These are phyloP conservation scores for Eimeria praecox DNA, from an alignment of 169 alveolate species.

Conservation along the genomic window DNA sequence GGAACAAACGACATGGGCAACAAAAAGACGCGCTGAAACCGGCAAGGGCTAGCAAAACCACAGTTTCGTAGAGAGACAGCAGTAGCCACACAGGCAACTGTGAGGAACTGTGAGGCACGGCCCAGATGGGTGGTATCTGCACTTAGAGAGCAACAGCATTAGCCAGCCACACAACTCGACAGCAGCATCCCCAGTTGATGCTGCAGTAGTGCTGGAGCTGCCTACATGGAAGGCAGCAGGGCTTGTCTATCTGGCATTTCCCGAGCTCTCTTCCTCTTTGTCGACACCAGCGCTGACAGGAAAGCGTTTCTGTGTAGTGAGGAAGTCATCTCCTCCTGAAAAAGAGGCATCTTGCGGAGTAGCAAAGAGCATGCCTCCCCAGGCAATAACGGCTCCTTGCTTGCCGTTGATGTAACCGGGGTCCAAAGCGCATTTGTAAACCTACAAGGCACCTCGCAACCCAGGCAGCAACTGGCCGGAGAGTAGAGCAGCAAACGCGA, in stretches of 20 bases:
- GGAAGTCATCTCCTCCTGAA: slow-evolving; percentile 70
- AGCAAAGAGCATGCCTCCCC: slow-evolving; percentile 49
- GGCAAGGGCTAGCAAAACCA: background rate
- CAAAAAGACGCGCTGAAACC: background rate
- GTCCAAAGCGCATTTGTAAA: slow-evolving; percentile 42
- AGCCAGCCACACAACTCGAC: background rate
- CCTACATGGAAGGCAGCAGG: slow-evolving; percentile 59
- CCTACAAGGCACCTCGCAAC: slow-evolving; percentile 14
- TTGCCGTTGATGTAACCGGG: background rate
- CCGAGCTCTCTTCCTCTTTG: slow-evolving; percentile 24
- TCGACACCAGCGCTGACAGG: slow-evolving; percentile 51
- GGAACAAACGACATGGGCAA: background rate
- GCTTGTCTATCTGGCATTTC: slow-evolving; percentile 60
- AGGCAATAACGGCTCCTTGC: background rate
- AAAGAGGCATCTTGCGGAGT: slow-evolving; percentile 23
- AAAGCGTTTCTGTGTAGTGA: slow-evolving; percentile 51
- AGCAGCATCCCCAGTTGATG: background rate
- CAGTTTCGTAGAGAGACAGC: background rate
- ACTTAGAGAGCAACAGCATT: background rate
- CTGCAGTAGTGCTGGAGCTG: background rate
- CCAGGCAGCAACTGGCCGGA: background rate
- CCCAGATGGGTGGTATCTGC: background rate
- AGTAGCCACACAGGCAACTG: background rate
- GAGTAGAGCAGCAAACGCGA: background rate
- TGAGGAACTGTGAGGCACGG: background rate